Percentiles rank a stretch among this genome's conserved stretches.
Conservation (phyloP, 805 yeast species). For the Saccharomycopsis sp. region DNA sequence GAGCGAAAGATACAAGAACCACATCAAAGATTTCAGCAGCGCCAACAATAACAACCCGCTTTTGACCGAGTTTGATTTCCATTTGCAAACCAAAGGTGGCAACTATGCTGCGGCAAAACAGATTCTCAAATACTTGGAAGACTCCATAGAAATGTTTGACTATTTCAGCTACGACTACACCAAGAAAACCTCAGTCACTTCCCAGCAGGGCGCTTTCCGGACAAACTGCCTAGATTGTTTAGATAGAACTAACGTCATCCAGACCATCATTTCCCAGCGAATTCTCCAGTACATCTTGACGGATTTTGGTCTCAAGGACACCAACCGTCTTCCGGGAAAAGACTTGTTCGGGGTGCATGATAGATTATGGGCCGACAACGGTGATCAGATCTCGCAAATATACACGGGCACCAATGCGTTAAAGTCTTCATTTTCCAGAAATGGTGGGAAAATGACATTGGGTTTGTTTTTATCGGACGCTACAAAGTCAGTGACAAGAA, state of each 20-base stretch:
- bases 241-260: constrained; percentile 86
- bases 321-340: constrained; percentile 4
- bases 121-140: constrained; percentile 53
- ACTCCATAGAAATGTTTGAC: constrained; percentile 68
- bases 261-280: constrained; percentile 68
- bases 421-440: constrained; percentile 84
- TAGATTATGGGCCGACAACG: constrained; percentile 95
- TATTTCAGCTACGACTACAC: constrained; percentile 66
- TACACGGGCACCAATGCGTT: constrained; percentile 97
- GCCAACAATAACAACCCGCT: constrained; percentile 33
- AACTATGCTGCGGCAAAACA: constrained; percentile 78
- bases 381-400: constrained; percentile 90
- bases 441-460: constrained; percentile 85
- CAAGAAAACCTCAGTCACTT: constrained; percentile 45
- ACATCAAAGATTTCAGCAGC: constrained; percentile 29
- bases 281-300: constrained; percentile 51
- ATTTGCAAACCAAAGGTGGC: constrained; percentile 82
- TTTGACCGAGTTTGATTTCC: constrained; percentile 87
- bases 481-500: constrained; percentile 87
- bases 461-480: constrained; percentile 98
- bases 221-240: constrained; percentile 92
- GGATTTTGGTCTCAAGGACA: constrained; percentile 29
- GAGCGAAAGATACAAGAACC: constrained; percentile 54
- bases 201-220: constrained; percentile 86
- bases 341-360: constrained; percentile 70